These are phyloP conservation scores for Ogataea trehaloabstinens DNA, from an alignment of 805 yeast genomes.

Conservation along the genomic window DNA sequence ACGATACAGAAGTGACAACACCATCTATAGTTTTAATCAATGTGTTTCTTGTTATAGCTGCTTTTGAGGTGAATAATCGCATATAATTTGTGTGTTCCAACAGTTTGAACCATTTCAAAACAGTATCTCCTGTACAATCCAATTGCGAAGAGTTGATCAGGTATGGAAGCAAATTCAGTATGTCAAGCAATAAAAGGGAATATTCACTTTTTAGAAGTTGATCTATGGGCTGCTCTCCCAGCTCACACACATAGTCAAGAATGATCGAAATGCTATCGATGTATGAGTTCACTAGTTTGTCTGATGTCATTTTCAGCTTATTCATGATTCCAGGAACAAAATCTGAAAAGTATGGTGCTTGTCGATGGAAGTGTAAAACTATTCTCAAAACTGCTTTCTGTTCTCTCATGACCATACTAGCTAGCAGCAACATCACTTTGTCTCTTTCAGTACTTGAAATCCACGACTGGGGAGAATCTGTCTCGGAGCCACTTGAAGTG, in stretches of 20 bases:
- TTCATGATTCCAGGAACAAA: conserved; percentile 38
- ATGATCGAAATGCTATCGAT: conserved; percentile 15
- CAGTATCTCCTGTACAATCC: conserved; percentile 29
- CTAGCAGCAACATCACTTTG: conserved; percentile 35
- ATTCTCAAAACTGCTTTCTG: conserved; percentile 48
- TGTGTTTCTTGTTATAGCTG: conserved; percentile 23
- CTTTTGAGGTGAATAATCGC: conserved; percentile 21
- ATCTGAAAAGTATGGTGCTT: conserved; percentile 18
- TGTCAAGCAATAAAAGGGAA: conserved; percentile 19
- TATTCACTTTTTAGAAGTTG: conserved; percentile 16
- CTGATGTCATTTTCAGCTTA: conserved; percentile 28
- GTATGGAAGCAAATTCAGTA: conserved; percentile 26
- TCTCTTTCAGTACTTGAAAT: conserved; percentile 28
- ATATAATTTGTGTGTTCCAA: conserved; percentile 35
- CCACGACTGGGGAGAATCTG: conserved; percentile 19
- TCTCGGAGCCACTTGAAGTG: conserved; percentile 20
- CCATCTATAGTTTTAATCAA: conserved; percentile 37
- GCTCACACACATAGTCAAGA: conserved; percentile 7
- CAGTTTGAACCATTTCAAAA: conserved; percentile 54
- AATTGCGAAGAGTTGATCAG: conserved; percentile 24
- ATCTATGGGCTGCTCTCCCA: conserved; percentile 13
- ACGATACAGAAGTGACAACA: conserved; percentile 46
- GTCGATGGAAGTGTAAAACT: conserved; percentile 34
- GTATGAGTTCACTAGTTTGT: conserved; percentile 32
- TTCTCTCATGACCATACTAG: conserved; percentile 45